Evolutionary conservation across 192 early-diverging fungal genomes (phyloP), one percentile per base, ranked within the genome.

Genomic region (Umbelopsis vinacea): DNA sequence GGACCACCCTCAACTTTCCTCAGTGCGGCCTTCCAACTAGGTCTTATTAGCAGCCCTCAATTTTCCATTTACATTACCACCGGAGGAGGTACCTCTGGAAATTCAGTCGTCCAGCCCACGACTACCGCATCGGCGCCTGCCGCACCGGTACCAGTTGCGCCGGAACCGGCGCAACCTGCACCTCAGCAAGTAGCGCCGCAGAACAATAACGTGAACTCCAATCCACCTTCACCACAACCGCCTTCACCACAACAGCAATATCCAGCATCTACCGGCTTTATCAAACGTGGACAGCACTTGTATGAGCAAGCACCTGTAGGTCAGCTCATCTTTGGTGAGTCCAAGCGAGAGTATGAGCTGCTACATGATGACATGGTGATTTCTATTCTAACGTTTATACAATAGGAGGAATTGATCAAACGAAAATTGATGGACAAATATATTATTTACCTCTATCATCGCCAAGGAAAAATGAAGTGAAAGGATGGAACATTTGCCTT

Each of bases 401-500:
- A 3, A 19, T 17, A 63, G 57, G 57, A 19, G 57, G 57, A 0
- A 37, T 63, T n/a, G 57, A 63, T 63, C 15, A 63, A 2, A 29
- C 29, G 11, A 63, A 63, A 37, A 63, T 63, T 17, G 57, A 63
- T 26, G 57, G 57, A 2, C 2, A 29, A 6, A n/a, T 63, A 6
- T 11, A 63, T 14, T 63, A 63, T 37, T 17, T 37, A 37, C 57
- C 29, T 7, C 24, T 63, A 35, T 63, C 57, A 4, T 12, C 57
- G 19, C 57, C 57, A 14, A 63, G 33, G 15, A 35, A 37, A 38
- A 17, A 63, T 26, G 48, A 46, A 43, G 72, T n/a, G 10, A 74
- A 79, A 66, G 71, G 67, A 66, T 79, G 77, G 77, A 73, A 79
- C 53, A 55, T 79, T 40, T 74, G 73, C 48, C 74, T 79, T 7